These are phyloP conservation scores for Diutina catenulata DNA, from an alignment of 1,139 yeast species.

Conservation along the genomic window DNA sequence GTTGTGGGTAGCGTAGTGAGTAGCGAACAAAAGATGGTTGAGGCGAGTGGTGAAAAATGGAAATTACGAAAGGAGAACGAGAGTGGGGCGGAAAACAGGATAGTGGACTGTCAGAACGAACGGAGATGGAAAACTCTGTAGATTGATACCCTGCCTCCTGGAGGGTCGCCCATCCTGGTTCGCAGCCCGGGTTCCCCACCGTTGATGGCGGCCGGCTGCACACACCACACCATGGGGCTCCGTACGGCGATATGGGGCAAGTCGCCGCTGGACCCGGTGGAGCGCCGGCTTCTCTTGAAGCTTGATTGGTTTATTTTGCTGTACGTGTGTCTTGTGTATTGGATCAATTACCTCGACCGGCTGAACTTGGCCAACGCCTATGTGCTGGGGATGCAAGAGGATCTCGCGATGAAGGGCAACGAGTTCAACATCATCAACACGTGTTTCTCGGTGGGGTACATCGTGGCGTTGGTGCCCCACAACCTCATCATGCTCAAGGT, in stretches of 20 bases:
- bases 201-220: background rate
- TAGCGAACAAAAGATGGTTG: too few relatives aligned
- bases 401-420: slow-evolving; percentile 20
- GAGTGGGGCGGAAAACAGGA: too few relatives aligned
- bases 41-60: too few relatives aligned
- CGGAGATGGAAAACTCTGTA: too few relatives aligned
- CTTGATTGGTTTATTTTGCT: slow-evolving; percentile 46
- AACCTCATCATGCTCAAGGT: slow-evolving; percentile 37
- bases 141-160: too few relatives aligned
- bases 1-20: too few relatives aligned
- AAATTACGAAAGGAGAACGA: too few relatives aligned
- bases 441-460: slow-evolving; percentile 48
- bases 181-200: background rate
- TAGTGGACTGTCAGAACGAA: too few relatives aligned
- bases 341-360: slow-evolving; percentile 25
- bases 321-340: slow-evolving; percentile 42
- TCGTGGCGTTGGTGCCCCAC: slow-evolving; percentile 46
- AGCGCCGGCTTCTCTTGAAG: slow-evolving; percentile 15
- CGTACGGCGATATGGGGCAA: slow-evolving; percentile 3
- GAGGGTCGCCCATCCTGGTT: background rate
- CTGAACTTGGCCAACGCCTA: slow-evolving; percentile 5
- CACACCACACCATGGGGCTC: background rate
- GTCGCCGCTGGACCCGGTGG: background rate
- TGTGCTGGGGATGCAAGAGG: slow-evolving; percentile 10
- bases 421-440: slow-evolving; percentile 29